Conservation (phyloP, 176 grass and related monocot genomes). For the Poa pratensis region DNA sequence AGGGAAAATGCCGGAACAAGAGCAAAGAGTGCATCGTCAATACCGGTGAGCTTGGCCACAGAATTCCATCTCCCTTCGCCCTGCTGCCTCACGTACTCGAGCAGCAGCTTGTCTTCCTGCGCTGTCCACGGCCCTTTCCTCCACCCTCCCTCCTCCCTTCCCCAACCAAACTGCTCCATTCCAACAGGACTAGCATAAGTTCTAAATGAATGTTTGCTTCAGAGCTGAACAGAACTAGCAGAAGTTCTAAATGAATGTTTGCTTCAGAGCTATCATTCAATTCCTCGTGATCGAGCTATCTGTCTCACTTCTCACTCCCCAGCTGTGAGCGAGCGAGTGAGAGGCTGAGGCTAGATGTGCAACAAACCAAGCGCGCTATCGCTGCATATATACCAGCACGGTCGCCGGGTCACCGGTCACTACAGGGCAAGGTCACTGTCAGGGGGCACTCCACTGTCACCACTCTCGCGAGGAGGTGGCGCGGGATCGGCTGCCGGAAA, state of each 20-base stretch:
- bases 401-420: conserved; percentile 3
- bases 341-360: conserved; percentile 41
- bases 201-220: neutral
- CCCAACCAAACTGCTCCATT: conserved; percentile 69
- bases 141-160: conserved; percentile 68
- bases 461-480: neutral
- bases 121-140: conserved; percentile 94
- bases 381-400: conserved; percentile 46
- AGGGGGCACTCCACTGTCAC: conserved; percentile 54
- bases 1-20: neutral
- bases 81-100: conserved; percentile 77
- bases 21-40: neutral
- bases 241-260: neutral
- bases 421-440: conserved; percentile 44
- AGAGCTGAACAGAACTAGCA: neutral
- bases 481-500: conserved; percentile 35
- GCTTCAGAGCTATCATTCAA: neutral
- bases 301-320: neutral
- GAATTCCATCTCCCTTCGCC: conserved; percentile 97
- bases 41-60: conserved; percentile 79
- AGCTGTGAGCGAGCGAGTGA: neutral
- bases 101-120: conserved; percentile 79
- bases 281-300: conserved; percentile 4
- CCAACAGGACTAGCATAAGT: neutral
- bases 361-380: conserved; percentile 23